Evolutionary conservation across 2,329 filamentous ascomycete species (phyloP), one percentile per base, ranked within the genome.

Genomic region (Aspergillus niger): DNA sequence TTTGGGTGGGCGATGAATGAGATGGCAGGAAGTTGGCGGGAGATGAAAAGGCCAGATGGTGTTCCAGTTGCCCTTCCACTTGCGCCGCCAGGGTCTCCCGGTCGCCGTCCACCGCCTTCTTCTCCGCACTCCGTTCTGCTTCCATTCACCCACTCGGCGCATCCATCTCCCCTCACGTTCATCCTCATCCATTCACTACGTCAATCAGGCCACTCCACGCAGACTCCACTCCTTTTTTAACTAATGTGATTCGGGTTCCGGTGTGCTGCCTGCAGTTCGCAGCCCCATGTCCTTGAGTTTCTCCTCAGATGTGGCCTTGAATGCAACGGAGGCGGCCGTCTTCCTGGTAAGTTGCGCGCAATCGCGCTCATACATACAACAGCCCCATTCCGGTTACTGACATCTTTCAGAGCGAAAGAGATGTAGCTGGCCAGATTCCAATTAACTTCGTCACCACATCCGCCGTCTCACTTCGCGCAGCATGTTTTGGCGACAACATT

Each of bases 371-470:
- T 39, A 20, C n/a, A 22, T 20, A 22, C 15, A 28, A 11, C 10
- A n/a, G 5, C 7, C 6, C 28, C 22, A 36, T 36, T 13, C 39
- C 32, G 28, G 10, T 39, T 60, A 59, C 67, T 67, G 55, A 67
- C 38, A 15, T 53, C 44, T 51, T 20, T 41, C 66, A 87, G 86
- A 85, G 85, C 48, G 84, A 88, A 72, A 78, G 87, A 72, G 87
- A 90, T 77, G 76, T 88, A 43, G 80, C 82, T 22, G 74, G 84
- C 10, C 78, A 80, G 58, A 78, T 89, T 6, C 87, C 87, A 2
- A 82, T 90, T 67, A 88, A 89, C 67, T 88, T 80, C 70, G 81
- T 87, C 41, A 86, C 84, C 3, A 74, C 77, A 15, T 83, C 86
- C 8, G 84, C 82, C 1, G 79, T 88, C 2, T 83, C 83, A 8